Base-by-base conservation (phyloP, 2,329 filamentous ascomycete genomes). In the Aquanectria penicillioides region DNA sequence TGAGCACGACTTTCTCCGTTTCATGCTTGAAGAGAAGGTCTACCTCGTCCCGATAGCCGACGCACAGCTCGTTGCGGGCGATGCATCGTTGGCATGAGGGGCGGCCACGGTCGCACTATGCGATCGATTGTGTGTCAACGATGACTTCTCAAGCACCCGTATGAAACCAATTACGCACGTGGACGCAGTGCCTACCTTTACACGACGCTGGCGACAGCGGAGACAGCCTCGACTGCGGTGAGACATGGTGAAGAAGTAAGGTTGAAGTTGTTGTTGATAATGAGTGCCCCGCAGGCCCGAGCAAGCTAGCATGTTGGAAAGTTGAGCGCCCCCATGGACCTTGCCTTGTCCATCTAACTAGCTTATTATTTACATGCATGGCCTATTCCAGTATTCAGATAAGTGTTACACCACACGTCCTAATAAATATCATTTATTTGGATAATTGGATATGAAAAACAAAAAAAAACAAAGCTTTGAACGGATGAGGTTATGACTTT, bases 11-110 rank as follows among this genome's bases (percentile, higher is more conserved):
- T 47, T 74, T 75, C 28, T 67, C 53, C 0, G 74, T 77, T 59
- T 78, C 74, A 44, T 77, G 59, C 3, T 75, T 70, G 50, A 78
- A 78, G 23, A 76, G 66, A 15, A 78, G 64, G n/a, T 71, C 70
- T 7, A 65, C 56, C 23, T 78, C 73, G 17, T 78, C 77, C 25
- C 75, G 68, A 58, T 78, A 78, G 10, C 75, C 75, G 23, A 74
- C 70, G 49, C 77, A 78, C 8, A 73, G 46, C 51, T 78, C 76
- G 28, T 71, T 69, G 36, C 75, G 77, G 13, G 71, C 67, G 36
- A 77, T 59, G 38, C 76, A 79, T 28, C 75, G 74, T 26, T 71
- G 69, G 29, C 77, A 79, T 3, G 69, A 68, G 6, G 75, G 77
- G 2, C 69, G 70, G 2, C 68, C 67, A 29, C 74, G 62, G 44